Percentiles rank a stretch among this genome's conserved stretches.
Evolutionary conservation across 352 stramenopile species (phyloP).

Genomic region (Elongisporangium senticosum): DNA sequence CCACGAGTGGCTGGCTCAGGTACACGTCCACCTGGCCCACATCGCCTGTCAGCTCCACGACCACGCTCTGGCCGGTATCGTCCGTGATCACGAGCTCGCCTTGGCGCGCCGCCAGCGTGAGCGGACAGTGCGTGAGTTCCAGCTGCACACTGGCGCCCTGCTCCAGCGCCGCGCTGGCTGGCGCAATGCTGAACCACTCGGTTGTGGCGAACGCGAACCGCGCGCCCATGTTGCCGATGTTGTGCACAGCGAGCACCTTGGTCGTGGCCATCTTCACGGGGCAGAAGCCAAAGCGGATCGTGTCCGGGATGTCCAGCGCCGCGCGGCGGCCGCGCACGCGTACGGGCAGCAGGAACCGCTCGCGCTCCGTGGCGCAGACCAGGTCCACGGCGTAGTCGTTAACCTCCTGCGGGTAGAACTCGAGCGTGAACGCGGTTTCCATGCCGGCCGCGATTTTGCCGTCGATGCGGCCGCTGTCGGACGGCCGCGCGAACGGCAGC

Average conservation of each 20-base stretch:
- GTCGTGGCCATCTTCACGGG: constrained; percentile 80
- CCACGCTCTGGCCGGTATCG: constrained; percentile 59
- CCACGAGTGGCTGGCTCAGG: constrained; percentile 78
- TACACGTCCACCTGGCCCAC: constrained; percentile 90
- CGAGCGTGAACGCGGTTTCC: constrained; percentile 88
- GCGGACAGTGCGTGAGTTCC: constrained; percentile 55
- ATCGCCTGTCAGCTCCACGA: constrained; percentile 66
- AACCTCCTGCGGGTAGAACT: constrained; percentile 89
- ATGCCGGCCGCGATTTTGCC: constrained; percentile 91
- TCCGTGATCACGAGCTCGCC: constrained; percentile 84
- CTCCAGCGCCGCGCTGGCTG: constrained; percentile 54
- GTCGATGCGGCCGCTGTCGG: constrained; percentile 28
- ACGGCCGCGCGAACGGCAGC: constrained; percentile 8
- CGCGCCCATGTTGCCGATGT: constrained; percentile 77
- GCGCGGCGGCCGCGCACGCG: constrained; percentile 76
- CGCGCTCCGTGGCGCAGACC: constrained; percentile 91
- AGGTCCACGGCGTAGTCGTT: constrained; percentile 87
- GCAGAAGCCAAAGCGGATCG: constrained; percentile 81
- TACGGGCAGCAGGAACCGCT: constrained; percentile 92
- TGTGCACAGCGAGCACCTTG: constrained; percentile 85
- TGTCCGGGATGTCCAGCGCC: constrained; percentile 88
- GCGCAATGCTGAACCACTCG: constrained; percentile 55
- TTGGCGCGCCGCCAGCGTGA: constrained; percentile 27
- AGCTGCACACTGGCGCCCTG: constrained; percentile 72
- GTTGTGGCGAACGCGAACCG: constrained; percentile 73